phyloP scores from a whole-genome alignment of 306 rosid species.

The Casuarina equisetifolia region DNA sequence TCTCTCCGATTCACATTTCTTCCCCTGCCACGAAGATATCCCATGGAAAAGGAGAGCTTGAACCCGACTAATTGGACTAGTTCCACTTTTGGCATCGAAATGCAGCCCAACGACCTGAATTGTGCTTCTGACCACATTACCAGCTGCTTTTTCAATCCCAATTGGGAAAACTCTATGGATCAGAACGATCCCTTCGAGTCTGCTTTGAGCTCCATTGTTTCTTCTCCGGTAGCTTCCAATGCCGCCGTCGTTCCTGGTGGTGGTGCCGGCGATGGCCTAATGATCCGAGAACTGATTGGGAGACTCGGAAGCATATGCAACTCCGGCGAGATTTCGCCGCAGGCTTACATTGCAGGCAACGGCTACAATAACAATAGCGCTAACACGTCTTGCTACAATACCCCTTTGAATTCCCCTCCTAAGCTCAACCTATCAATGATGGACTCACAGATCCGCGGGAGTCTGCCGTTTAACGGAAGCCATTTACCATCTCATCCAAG shows the following conservation, averaged over 20 bases:
- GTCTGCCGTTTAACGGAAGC: slow-evolving; percentile 21
- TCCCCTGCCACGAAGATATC: not conserved
- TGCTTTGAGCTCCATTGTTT: slow-evolving; percentile 56
- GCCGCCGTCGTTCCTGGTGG: slow-evolving; percentile 16
- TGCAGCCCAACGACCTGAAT: slow-evolving; percentile 43
- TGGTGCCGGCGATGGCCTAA: slow-evolving; percentile 32
- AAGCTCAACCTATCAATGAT: slow-evolving; percentile 42
- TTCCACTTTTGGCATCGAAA: slow-evolving; percentile 37
- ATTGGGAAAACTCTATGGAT: slow-evolving; percentile 54
- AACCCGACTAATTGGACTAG: slow-evolving; percentile 30
- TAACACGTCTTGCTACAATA: slow-evolving; percentile 50
- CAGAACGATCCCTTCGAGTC: slow-evolving; percentile 63
- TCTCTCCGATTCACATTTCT: slow-evolving; percentile 10
- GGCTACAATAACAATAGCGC: slow-evolving; percentile 28
- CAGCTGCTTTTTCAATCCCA: slow-evolving; percentile 34
- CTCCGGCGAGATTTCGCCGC: slow-evolving; percentile 44
- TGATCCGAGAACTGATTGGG: slow-evolving; percentile 56
- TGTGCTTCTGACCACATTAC: slow-evolving; percentile 25
- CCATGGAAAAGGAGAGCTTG: slow-evolving; percentile 23
- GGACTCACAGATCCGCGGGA: slow-evolving; percentile 38
- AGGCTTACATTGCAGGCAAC: slow-evolving; percentile 33
- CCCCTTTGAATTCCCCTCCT: slow-evolving; percentile 60
- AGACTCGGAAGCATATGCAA: slow-evolving; percentile 54
- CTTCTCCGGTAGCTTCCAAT: slow-evolving; percentile 51
- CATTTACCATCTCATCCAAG: slow-evolving; percentile 30